A percentile compares a stretch with the other conserved stretches of the same genome.
phyloP scores from a whole-genome alignment of 371 early-diverging fungal species.

The Syncephalastrum monosporum region DNA sequence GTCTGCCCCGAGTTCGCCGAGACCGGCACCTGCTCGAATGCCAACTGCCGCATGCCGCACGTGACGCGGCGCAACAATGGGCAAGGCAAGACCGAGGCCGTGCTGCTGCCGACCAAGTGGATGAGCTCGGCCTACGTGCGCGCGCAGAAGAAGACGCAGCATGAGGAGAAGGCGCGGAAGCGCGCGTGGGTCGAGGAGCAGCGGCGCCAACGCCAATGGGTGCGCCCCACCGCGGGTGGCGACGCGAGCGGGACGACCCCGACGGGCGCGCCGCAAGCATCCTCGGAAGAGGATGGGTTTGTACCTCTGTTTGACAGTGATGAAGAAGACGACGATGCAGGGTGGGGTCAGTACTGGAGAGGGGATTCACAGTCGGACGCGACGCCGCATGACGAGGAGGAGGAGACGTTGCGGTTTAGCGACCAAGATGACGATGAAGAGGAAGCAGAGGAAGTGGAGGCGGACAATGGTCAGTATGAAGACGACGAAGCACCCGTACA shows the following conservation, averaged over 20 bases:
- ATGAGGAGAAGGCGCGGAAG: slow-evolving; percentile 18
- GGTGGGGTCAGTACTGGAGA: slow-evolving; percentile 24
- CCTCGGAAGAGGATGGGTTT: slow-evolving; percentile 28
- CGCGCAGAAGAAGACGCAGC: slow-evolving; percentile 22
- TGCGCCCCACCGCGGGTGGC: not conserved
- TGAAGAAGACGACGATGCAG: slow-evolving; percentile 42
- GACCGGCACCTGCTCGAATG: slow-evolving; percentile 53
- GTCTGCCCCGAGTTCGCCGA: slow-evolving; percentile 62
- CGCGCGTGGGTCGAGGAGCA: not conserved
- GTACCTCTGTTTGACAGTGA: slow-evolving; percentile 32
- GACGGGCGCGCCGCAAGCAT: not conserved
- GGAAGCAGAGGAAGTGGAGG: slow-evolving; percentile 3
- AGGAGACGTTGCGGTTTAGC: slow-evolving; percentile 13
- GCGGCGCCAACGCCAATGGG: slow-evolving; percentile 10
- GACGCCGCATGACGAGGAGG: slow-evolving; percentile 7
- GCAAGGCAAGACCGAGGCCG: slow-evolving; percentile 21
- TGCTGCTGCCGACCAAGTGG: slow-evolving; percentile 34
- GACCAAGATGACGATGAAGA: slow-evolving; percentile 14
- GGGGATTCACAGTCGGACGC: slow-evolving; percentile 9
- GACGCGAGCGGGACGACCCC: slow-evolving; percentile 4
- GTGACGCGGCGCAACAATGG: slow-evolving; percentile 34
- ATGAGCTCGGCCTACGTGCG: slow-evolving; percentile 31
- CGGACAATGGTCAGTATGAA: slow-evolving; percentile 7
- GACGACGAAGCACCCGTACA: slow-evolving; percentile 6
- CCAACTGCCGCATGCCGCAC: slow-evolving; percentile 58